Percentiles rank a stretch among this genome's conserved stretches.
Evolutionary conservation across 345 rosid genomes (phyloP).

Genomic region (Leavenworthia alabamica): DNA sequence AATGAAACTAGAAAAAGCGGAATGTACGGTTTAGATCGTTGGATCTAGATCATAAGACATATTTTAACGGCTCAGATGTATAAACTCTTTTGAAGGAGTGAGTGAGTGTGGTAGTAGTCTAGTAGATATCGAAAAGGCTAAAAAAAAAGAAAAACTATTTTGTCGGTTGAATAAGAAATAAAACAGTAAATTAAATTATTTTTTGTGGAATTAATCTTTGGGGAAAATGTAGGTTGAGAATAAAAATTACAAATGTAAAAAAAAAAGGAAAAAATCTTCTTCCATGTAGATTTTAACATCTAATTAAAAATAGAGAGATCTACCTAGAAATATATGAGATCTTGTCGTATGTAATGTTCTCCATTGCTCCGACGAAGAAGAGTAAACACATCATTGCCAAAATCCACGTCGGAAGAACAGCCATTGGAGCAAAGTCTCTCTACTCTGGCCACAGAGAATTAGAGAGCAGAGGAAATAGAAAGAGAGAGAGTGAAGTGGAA

Average conservation of each 20-base stretch:
- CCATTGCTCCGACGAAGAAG: constrained; percentile 31
- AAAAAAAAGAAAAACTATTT: background rate
- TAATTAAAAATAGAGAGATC: constrained; percentile 8
- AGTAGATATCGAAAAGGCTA: background rate
- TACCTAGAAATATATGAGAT: constrained; percentile 24
- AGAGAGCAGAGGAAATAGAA: constrained; percentile 17
- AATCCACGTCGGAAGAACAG: constrained; percentile 24
- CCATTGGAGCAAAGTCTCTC: constrained; percentile 24
- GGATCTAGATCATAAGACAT: constrained; percentile 43
- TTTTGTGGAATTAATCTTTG: background rate
- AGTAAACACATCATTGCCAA: constrained; percentile 19
- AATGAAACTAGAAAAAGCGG: constrained; percentile 23
- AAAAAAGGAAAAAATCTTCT: background rate
- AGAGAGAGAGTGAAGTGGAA: constrained; percentile 8
- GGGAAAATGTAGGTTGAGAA: background rate
- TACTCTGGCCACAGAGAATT: constrained; percentile 2
- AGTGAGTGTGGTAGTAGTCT: background rate
- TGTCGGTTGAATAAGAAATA: constrained; percentile 19
- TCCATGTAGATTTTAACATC: background rate
- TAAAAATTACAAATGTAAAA: background rate
- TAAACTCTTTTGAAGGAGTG: background rate
- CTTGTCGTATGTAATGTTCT: constrained; percentile 12
- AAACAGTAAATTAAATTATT: background rate
- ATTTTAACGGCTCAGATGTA: constrained; percentile 44
- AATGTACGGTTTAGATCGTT: constrained; percentile 54